phyloP scores from a whole-genome alignment of 2,329 filamentous ascomycete genomes.

The Chrysoporthe deuterocubensis region DNA sequence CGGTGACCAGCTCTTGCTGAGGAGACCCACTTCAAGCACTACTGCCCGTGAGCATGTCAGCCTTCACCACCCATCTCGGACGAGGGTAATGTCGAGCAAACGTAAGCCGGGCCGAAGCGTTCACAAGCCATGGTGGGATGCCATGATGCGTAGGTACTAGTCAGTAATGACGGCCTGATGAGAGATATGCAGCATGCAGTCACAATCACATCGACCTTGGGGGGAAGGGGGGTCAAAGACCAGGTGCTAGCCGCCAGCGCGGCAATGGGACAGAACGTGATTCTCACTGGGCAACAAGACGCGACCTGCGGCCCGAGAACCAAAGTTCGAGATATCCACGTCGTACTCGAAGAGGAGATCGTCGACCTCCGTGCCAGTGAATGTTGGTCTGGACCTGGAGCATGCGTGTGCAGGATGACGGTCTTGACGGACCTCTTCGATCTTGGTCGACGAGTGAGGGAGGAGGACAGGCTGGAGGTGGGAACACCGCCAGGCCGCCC shows the following conservation, averaged over 20 bases:
- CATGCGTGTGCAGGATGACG: neutral
- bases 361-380: neutral
- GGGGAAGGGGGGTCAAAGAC: neutral
- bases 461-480: neutral
- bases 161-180: neutral
- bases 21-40: neutral
- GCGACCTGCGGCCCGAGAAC: neutral
- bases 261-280: neutral
- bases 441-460: too few species aligned
- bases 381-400: neutral
- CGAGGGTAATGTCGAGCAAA: neutral
- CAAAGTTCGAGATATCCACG: neutral
- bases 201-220: conserved; percentile 10
- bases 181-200: conserved; percentile 17
- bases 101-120: conserved; percentile 11
- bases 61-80: neutral
- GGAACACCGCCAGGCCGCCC: too few species aligned
- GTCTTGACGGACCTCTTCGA: neutral
- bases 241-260: conserved; percentile 16
- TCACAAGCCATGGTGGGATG: neutral
- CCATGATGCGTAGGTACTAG: neutral
- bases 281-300: conserved; percentile 15
- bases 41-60: neutral
- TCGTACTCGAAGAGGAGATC: neutral
- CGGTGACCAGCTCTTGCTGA: neutral